phyloP scores from a whole-genome alignment of 306 rosid genomes.

The Lathyrus aphaca region DNA sequence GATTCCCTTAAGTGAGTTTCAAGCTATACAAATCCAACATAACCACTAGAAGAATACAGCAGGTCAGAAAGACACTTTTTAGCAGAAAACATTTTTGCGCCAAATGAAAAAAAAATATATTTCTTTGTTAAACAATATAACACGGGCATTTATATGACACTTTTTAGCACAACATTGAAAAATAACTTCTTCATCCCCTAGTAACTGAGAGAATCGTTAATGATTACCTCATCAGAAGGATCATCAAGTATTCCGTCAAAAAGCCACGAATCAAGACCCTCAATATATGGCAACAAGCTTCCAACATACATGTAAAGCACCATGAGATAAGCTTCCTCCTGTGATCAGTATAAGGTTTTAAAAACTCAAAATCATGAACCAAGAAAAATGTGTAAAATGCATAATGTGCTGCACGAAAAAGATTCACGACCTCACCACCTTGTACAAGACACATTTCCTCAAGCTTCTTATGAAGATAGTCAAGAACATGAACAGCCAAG shows the following conservation, averaged over 20 bases:
- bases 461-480: conserved; percentile 77
- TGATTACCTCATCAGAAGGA: conserved; percentile 89
- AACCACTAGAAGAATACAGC: conserved; percentile 27
- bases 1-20: conserved; percentile 20
- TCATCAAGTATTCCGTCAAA: conserved; percentile 95
- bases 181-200: conserved; percentile 20
- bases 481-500: conserved; percentile 75
- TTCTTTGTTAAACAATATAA: conserved; percentile 20
- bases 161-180: conserved; percentile 21
- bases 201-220: conserved; percentile 33
- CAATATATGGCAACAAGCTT: conserved; percentile 85
- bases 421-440: conserved; percentile 92
- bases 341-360: conserved; percentile 42
- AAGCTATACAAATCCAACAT: conserved; percentile 20
- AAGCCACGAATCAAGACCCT: conserved; percentile 98
- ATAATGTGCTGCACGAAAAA: conserved; percentile 33
- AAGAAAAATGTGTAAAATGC: conserved; percentile 36
- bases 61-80: conserved; percentile 3
- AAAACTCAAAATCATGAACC: conserved; percentile 41
- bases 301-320: conserved; percentile 80
- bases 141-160: neutral
- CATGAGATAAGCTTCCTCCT: conserved; percentile 93
- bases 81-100: conserved; percentile 20
- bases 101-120: conserved; percentile 23
- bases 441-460: conserved; percentile 85